Base-by-base conservation (phyloP, 352 stramenopile genomes). In the Globisporangium sylvaticum region DNA sequence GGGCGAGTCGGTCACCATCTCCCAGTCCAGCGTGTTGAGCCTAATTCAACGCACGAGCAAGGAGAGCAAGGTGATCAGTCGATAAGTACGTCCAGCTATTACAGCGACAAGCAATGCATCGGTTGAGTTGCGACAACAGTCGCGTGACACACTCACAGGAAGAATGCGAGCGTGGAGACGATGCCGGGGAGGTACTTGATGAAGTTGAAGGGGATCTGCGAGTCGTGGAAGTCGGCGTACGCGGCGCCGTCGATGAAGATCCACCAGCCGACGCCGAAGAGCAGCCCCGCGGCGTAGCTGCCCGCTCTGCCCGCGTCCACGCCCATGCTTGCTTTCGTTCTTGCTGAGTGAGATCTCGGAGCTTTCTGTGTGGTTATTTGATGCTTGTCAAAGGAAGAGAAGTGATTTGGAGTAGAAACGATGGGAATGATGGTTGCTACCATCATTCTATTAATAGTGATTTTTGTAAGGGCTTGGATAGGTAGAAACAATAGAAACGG, bases 1-100 rank as follows among this genome's bases (percentile, higher is more conserved):
- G 9, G 74, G 71, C 46, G 83, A 83, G 50, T 87, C 75, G 29
- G 68, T 77, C 2, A 90, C 58, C 79, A 90, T 88, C 10, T 80
- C 78, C 79, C 81, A 90, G 68, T 90, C 78, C 15, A 90, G 70
- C 32, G 79, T 86, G 34, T 90, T 90, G 7, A 88, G 56, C 12
- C 80, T 88, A 48, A 48, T 48, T 22, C 37, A 15, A 44, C 37
- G 37, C 37, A 44, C 14, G 37, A 44, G 58, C 0, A n/a, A 9
- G 48, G 46, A 42, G 50, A 34, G 46, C 55, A 12, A 53, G 22
- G 18, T n/a, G 24, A 6, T 58, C 12, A 58, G 14, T 24, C 52
- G 18, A 10, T 32, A 12, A 4, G 48, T 10, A 37, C 10, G n/a
- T 2, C 14, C 52, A 37, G 27, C 18, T 7, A 55, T 32, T 50